Conservation (phyloP, 306 rosid species). For the Aeschynomene evenia region DNA sequence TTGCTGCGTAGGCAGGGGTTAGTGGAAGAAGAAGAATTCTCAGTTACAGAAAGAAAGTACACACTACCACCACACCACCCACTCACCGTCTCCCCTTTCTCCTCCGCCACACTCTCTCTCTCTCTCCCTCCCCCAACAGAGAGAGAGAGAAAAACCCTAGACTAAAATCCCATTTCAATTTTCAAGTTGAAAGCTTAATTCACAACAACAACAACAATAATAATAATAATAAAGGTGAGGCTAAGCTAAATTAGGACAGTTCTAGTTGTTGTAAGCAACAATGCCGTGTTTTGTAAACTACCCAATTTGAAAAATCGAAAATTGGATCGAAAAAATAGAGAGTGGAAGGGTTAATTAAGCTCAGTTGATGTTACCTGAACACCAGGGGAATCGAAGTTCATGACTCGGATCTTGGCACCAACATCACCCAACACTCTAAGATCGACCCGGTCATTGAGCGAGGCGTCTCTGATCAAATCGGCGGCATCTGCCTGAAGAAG, state of each 20-base stretch:
- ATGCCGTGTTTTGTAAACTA: neutral
- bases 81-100: slow-evolving; percentile 6
- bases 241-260: neutral
- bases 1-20: slow-evolving; percentile 22
- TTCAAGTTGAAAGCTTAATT: neutral
- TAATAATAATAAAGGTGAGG: neutral
- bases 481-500: slow-evolving; percentile 84
- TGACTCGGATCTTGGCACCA: slow-evolving; percentile 95
- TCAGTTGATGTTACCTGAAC: slow-evolving; percentile 56
- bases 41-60: neutral
- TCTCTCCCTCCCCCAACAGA: neutral
- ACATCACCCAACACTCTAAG: slow-evolving; percentile 81
- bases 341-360: too few relatives aligned
- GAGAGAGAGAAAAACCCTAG: neutral
- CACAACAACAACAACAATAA: neutral
- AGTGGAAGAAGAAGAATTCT: slow-evolving; percentile 29
- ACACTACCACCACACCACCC: neutral
- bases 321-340: neutral
- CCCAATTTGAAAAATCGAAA: neutral
- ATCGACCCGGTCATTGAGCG: slow-evolving; percentile 84
- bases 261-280: neutral
- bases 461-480: slow-evolving; percentile 74
- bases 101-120: slow-evolving; percentile 19
- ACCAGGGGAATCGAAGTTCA: slow-evolving; percentile 77
- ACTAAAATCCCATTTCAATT: neutral